Percentiles rank a stretch among this genome's conserved stretches.
These are phyloP conservation scores for Naganishia randhawae DNA, from an alignment of 768 basidiomycete genomes.

Conservation along the genomic window DNA sequence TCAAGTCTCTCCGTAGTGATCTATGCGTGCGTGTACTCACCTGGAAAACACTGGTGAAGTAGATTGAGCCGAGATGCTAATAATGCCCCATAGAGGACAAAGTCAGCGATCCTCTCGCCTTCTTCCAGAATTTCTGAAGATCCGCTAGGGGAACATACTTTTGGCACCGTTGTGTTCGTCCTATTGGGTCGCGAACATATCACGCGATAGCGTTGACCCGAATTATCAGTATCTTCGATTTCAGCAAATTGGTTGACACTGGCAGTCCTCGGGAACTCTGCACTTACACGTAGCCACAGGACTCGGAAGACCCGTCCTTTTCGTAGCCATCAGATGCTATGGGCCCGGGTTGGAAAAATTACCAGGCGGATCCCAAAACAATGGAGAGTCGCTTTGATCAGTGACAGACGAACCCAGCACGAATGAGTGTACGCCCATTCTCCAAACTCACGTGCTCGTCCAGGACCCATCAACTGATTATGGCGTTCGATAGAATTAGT, in stretches of 20 bases:
- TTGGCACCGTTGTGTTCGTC: constrained; percentile 5
- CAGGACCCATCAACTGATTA: neutral
- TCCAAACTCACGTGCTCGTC: neutral
- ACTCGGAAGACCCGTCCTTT: neutral
- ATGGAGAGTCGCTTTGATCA: too few species aligned
- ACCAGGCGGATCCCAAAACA: too few species aligned
- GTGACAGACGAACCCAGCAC: too few species aligned
- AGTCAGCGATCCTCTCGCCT: neutral
- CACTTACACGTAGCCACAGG: constrained; percentile 8
- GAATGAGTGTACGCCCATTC: too few species aligned
- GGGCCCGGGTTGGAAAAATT: neutral
- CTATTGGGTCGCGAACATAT: neutral
- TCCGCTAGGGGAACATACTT: neutral
- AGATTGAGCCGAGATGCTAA: constrained; percentile 17
- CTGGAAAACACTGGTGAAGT: constrained; percentile 13
- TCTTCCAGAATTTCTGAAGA: neutral
- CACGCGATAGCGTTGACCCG: too few species aligned
- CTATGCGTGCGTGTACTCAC: neutral
- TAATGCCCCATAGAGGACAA: neutral
- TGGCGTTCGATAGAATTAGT: neutral
- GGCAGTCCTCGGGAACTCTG: neutral
- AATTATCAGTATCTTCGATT: too few species aligned
- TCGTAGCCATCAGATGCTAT: neutral
- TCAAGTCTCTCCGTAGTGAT: neutral
- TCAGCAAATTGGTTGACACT: neutral